Evolutionary conservation across 805 yeast genomes (phyloP).

Genomic region (Candida vartiovaarae): DNA sequence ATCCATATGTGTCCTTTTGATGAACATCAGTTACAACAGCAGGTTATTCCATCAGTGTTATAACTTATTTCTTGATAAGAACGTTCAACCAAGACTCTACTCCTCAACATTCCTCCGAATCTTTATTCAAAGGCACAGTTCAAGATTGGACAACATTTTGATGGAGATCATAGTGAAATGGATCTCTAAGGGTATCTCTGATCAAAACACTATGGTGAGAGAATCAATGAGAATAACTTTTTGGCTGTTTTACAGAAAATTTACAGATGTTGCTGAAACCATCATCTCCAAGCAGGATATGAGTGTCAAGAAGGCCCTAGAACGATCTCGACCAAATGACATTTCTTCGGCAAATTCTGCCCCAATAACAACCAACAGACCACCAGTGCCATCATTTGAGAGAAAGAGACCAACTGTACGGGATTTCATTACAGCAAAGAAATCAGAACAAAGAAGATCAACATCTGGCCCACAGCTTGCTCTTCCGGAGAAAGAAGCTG

Average conservation of each 20-base stretch:
- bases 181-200: slow-evolving; percentile 56
- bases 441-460: slow-evolving; percentile 32
- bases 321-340: slow-evolving; percentile 44
- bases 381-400: slow-evolving; percentile 8
- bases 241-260: slow-evolving; percentile 58
- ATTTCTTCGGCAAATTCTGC: slow-evolving; percentile 9
- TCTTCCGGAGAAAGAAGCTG: slow-evolving; percentile 6
- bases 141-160: slow-evolving; percentile 24
- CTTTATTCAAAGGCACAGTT: slow-evolving; percentile 43
- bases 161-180: slow-evolving; percentile 42
- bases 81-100: slow-evolving; percentile 60
- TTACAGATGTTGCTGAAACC: slow-evolving; percentile 44
- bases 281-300: slow-evolving; percentile 19
- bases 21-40: slow-evolving; percentile 45
- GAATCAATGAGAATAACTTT: slow-evolving; percentile 65
- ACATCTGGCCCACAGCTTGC: slow-evolving; percentile 27
- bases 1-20: slow-evolving; percentile 42
- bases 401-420: slow-evolving; percentile 39
- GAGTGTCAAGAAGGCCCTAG: slow-evolving; percentile 51
- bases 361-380: slow-evolving; percentile 1
- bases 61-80: slow-evolving; percentile 57
- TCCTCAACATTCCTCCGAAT: slow-evolving; percentile 68
- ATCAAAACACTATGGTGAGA: slow-evolving; percentile 76
- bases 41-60: slow-evolving; percentile 45
- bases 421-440: slow-evolving; percentile 39